Evolutionary conservation across 345 rosid species (phyloP).

Genomic region (Salix caprea): DNA sequence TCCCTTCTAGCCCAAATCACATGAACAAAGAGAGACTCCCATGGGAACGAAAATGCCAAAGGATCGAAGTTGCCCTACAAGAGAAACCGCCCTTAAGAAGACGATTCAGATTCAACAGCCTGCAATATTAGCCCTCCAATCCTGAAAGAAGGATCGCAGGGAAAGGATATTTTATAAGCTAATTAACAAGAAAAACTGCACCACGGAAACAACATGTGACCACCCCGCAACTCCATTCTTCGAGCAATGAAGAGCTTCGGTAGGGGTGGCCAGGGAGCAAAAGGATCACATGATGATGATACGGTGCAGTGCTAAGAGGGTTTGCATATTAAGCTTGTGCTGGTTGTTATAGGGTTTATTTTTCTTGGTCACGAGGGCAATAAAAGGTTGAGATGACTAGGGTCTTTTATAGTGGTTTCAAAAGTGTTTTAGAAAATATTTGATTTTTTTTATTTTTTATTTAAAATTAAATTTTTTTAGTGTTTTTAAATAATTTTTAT

Average conservation of each 20-base stretch:
- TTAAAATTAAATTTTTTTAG: too few relatives aligned
- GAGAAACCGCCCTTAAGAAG: constrained; percentile 20
- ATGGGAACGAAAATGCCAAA: constrained; percentile 46
- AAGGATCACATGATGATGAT: background rate
- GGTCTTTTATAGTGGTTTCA: background rate
- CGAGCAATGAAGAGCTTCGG: too few relatives aligned
- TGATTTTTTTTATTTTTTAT: too few relatives aligned
- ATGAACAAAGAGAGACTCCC: background rate
- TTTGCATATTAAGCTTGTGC: constrained; percentile 12
- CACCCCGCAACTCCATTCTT: too few relatives aligned
- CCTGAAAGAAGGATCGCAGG: background rate
- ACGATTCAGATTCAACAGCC: constrained; percentile 17
- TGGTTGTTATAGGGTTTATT: constrained; percentile 16
- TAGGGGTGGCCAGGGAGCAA: background rate
- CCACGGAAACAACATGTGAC: too few relatives aligned
- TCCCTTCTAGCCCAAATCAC: constrained; percentile 13
- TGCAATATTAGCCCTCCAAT: background rate
- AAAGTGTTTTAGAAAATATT: too few relatives aligned
- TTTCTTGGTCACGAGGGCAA: constrained; percentile 26
- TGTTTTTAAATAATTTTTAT: too few relatives aligned
- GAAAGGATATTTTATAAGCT: too few relatives aligned
- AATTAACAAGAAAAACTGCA: too few relatives aligned
- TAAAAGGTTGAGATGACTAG: constrained; percentile 28
- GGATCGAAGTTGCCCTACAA: constrained; percentile 58
- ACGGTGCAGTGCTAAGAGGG: constrained; percentile 30